Percentiles rank a stretch among this genome's conserved stretches.
phyloP scores from a whole-genome alignment of 768 basidiomycete species.

The Pilatotrama ljubarskyi region DNA sequence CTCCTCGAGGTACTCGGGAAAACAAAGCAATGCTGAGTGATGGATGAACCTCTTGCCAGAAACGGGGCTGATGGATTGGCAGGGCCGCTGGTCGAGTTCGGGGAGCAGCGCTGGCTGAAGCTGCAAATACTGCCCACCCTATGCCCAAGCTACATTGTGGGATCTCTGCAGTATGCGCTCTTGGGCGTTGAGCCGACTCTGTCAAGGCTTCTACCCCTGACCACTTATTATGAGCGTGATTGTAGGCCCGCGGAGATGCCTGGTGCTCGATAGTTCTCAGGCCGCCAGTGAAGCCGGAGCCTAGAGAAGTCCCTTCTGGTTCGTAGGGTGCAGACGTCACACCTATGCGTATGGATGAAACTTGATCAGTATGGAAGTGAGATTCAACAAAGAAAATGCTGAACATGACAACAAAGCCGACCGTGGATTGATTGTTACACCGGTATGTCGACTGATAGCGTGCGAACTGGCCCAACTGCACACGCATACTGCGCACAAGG shows the following conservation, averaged over 20 bases:
- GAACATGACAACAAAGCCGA: neutral
- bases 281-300: neutral
- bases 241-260: neutral
- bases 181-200: neutral
- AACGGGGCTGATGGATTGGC: neutral
- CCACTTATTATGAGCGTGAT: neutral
- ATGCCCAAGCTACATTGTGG: neutral
- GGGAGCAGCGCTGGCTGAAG: conserved; percentile 3
- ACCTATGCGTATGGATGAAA: neutral
- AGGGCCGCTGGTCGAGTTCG: neutral
- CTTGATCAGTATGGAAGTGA: neutral
- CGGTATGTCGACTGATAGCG: too few relatives aligned
- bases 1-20: conserved; percentile 11
- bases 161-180: neutral
- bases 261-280: neutral
- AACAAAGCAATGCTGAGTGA: conserved; percentile 9
- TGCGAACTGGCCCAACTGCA: too few relatives aligned
- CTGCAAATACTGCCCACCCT: conserved; percentile 6
- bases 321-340: neutral
- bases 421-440: too few relatives aligned
- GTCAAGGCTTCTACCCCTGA: conserved; percentile 1
- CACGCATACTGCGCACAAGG: too few relatives aligned
- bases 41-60: neutral
- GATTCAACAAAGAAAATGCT: neutral
- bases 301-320: neutral